Base-by-base conservation (phyloP, 352 stramenopile genomes). In the Phytophthora melonis region DNA sequence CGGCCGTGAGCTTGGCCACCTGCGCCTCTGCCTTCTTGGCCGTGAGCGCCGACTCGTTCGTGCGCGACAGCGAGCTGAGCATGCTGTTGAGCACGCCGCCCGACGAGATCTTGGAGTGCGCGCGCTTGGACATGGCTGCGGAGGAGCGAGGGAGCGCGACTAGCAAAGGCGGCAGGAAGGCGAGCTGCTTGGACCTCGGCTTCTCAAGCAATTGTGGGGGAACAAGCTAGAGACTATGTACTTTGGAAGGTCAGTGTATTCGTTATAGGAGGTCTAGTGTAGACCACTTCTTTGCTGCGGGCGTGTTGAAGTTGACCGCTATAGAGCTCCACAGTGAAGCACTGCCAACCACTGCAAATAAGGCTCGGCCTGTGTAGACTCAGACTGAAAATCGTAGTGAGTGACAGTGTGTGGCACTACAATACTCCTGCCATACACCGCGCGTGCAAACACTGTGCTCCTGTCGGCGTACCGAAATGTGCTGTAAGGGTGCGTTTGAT, bases 11-110 rank as follows among this genome's bases (percentile, higher is more conserved):
- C 68, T 91, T 87, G 30, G 86, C 84, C 19, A 91, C 80, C 63
- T 93, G 85, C 55, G 83, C 87, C 67, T 95, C 88, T n/a, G 88
- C 88, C 47, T 87, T 89, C 49, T 84, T 86, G 45, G 88, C 88
- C 45, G 86, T 92, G 56, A 90, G 73, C 63, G 88, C 75, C 50
- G 86, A 93, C 76, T 93, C 87, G 59, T 92, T 95, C 25, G 88
- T 95, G 50, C 83, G 82, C 36, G 84, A 91, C 57, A 95, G 79
- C 23, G 88, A 93, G 58, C 71, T 90, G 30, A 94, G 80, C 81
- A 88, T 94, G 67, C 82, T 91, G 70, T 82, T 79, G 27, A 94
- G 84, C 34, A 82, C 70, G 43, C 68, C 64, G 45, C 75, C 69
- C 13, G 74, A 74, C 30, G 80, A 77, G 54, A 86, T 86, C 58